These are phyloP conservation scores for Chrysosporium queenslandicum DNA, from an alignment of 2,329 filamentous ascomycete genomes.

Conservation along the genomic window DNA sequence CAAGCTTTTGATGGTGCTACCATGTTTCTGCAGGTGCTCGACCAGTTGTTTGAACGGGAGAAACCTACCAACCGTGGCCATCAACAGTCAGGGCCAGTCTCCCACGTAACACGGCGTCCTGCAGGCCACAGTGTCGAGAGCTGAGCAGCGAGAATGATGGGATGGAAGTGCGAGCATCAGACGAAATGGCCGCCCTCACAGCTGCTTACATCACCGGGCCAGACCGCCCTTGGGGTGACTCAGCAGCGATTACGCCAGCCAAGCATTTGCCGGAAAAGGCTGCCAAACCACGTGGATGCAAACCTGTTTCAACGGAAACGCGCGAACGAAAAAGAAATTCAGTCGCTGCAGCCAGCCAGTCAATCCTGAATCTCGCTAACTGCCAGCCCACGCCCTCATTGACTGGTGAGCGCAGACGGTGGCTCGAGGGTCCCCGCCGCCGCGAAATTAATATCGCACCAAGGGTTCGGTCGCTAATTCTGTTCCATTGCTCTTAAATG, in stretches of 20 bases:
- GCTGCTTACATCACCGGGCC: neutral
- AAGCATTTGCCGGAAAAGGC: constrained; percentile 5
- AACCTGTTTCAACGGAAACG: neutral
- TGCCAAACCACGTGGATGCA: constrained; percentile 6
- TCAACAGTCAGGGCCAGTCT: no score
- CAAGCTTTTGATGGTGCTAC: constrained; percentile 5
- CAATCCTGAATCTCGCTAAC: neutral
- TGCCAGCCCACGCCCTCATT: no score
- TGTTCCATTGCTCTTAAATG: neutral
- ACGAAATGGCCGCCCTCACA: neutral
- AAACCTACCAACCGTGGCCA: no score
- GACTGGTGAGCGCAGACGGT: neutral
- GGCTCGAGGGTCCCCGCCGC: neutral
- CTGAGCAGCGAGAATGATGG: no score
- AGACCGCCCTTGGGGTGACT: neutral
- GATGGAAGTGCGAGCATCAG: neutral
- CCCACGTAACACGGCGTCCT: no score
- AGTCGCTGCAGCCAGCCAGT: neutral
- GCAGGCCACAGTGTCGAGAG: no score
- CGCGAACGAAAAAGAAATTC: neutral
- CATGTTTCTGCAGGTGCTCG: constrained; percentile 1
- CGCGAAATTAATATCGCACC: neutral
- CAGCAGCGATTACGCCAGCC: neutral
- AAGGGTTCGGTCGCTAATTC: neutral
- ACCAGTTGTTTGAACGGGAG: neutral